These are phyloP conservation scores for Psilocybe sp. DNA, from an alignment of 768 basidiomycete species.

Conservation along the genomic window DNA sequence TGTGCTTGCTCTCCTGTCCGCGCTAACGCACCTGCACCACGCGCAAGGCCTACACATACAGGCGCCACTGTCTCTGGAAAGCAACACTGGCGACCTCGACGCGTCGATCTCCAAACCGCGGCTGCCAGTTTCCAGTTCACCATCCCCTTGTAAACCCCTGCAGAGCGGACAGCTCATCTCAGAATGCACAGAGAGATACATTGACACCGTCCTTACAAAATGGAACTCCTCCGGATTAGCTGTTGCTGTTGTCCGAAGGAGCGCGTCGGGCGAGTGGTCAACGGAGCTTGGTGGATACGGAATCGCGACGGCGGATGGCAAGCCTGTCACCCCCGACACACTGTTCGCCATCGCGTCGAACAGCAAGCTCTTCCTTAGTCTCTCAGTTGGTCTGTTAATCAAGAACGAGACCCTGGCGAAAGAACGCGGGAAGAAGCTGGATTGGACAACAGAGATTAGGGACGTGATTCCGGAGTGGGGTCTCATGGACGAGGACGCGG, in stretches of 20 bases:
- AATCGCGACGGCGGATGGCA: slow-evolving; percentile 27
- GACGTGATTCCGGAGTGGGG: slow-evolving; percentile 39
- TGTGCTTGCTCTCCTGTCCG: no score
- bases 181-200: slow-evolving; percentile 20
- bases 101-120: no score
- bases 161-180: slow-evolving; percentile 16
- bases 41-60: no score
- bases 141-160: no score
- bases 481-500: slow-evolving; percentile 35
- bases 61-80: no score
- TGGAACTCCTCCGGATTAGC: slow-evolving; percentile 41
- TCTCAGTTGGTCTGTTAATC: slow-evolving; percentile 37
- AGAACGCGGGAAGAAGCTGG: slow-evolving; percentile 25
- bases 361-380: slow-evolving; percentile 38
- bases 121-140: no score
- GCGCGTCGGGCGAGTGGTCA: slow-evolving; percentile 28
- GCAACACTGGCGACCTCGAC: no score
- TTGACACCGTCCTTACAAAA: slow-evolving; percentile 23
- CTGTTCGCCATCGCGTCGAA: slow-evolving; percentile 44
- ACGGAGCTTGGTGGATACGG: slow-evolving; percentile 40
- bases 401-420: slow-evolving; percentile 32
- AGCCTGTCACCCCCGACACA: slow-evolving; percentile 39
- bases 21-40: no score
- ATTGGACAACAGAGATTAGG: slow-evolving; percentile 35
- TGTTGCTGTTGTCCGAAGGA: slow-evolving; percentile 36